phyloP scores from a whole-genome alignment of 148 eudicot species.

The Rhododendron griersonianum region DNA sequence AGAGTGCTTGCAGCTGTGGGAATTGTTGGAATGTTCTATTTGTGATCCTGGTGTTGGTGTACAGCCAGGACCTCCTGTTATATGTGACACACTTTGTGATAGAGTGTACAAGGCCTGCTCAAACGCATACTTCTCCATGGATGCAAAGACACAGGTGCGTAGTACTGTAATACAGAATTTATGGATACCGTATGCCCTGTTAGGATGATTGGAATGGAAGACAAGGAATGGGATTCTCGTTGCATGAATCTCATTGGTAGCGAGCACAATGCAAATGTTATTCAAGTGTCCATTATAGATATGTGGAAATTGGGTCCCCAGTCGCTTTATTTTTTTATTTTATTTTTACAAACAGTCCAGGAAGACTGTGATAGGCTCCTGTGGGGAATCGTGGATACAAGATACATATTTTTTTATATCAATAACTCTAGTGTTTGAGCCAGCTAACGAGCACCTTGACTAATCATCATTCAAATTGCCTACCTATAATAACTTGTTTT shows the following conservation, averaged over 20 bases:
- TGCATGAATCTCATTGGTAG: not conserved
- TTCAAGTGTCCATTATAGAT: not conserved
- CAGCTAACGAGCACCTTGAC: not conserved
- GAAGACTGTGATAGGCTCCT: not conserved
- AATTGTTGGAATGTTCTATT: conserved; percentile 82
- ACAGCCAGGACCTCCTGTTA: conserved; percentile 71
- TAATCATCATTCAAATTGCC: not conserved
- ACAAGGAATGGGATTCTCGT: not conserved
- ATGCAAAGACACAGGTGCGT: conserved; percentile 74
- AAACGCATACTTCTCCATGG: conserved; percentile 75
- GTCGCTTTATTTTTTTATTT: not conserved
- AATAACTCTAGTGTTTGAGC: not conserved
- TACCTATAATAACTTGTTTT: not conserved
- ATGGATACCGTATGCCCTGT: not conserved
- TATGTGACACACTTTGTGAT: conserved; percentile 82
- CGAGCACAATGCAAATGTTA: not conserved
- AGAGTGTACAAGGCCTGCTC: conserved; percentile 76
- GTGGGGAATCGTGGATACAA: not conserved
- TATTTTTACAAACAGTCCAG: not conserved
- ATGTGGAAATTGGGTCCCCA: not conserved
- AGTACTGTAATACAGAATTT: not conserved
- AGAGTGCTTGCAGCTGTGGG: conserved; percentile 93
- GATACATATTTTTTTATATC: not conserved
- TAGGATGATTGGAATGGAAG: conserved; percentile 6
- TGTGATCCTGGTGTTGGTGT: conserved; percentile 90